Evolutionary conservation across 164 flowering plant species (phyloP), one percentile per base, ranked within the genome.

Genomic region (Piper betle): DNA sequence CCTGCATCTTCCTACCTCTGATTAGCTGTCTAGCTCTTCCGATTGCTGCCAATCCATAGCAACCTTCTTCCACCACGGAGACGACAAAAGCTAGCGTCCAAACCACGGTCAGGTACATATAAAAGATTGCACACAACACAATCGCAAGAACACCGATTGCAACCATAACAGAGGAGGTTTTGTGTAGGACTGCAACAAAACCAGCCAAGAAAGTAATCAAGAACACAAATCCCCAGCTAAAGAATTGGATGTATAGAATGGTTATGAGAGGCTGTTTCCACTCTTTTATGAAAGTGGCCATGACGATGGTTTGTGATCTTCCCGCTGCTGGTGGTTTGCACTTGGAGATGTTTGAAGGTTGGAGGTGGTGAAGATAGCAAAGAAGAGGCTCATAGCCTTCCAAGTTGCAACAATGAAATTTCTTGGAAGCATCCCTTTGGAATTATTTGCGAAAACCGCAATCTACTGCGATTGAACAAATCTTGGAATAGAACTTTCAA

Each of bases 251-350:
- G n/a, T n/a, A n/a, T n/a, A n/a, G n/a, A n/a, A 65, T 63, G 18
- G 78, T 74, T 63, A 74, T 60, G 7, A 57, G 12, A 4, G 62
- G 64, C 8, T 63, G 48, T 52, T 37, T 71, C 71, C 69, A 76
- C 19, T 69, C 58, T 37, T 10, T 62, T 37, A 20, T 3, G 1
- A 66, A 56, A 25, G 52, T 33, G 2, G 39, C n/a, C 7, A 62
- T n/a, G n/a, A n/a, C n/a, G n/a, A n/a, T n/a, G n/a, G n/a, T n/a
- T n/a, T n/a, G n/a, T n/a, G n/a, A n/a, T n/a, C n/a, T n/a, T n/a
- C n/a, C n/a, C n/a, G n/a, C n/a, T n/a, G n/a, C n/a, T n/a, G n/a
- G n/a, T n/a, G n/a, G n/a, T n/a, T n/a, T n/a, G n/a, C n/a, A n/a
- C n/a, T n/a, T n/a, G n/a, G n/a, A n/a, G n/a, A n/a, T n/a, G n/a